Evolutionary conservation across 2,329 filamentous ascomycete species (phyloP), one percentile per base, ranked within the genome.

Genomic region (Aspergillus arachidicola): DNA sequence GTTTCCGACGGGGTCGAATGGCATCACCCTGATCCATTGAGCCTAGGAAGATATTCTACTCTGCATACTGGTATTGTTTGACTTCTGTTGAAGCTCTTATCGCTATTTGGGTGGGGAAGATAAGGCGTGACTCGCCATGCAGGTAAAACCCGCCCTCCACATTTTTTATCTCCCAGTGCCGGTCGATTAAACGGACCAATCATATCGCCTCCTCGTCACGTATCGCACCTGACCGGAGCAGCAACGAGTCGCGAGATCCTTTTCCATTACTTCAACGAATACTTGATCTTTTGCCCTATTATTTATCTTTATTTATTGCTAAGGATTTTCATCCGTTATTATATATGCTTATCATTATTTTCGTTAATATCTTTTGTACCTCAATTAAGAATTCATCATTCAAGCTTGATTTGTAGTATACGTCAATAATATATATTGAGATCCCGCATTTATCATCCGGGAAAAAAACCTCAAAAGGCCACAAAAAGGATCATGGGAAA

Each of bases 171-270:
- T 41, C 16, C 38, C 38, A 6, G 1, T 16, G 21, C 6, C 6
- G 23, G 51, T 62, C 60, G 63, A 64, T 62, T 60, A 64, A 54
- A 45, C 36, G 2, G 19, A 34, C 63, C 59, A 64, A 64, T 64
- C 59, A 60, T 21, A 19, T 19, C 2, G 0, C 45, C 28, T 3
- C 19, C 45, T 26, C 14, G 5, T 7, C 45, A 28, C 7, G 6
- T 36, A 36, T 16, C 6, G 14, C 34, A 9, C 12, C 45, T 28
- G 11, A 48, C 23, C 45, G 11, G 45, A 1, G 4, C 45, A 48
- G 16, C 45, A 48, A 46, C 56, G 6, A 36, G 34, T 16, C 34
- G 34, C 34, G 14, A 36, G 34, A 7, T 14, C 12, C 14, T 28
- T 28, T 28, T 1, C 26, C 26, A 28, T 28, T 7, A 28, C 5